Evolutionary conservation across 192 early-diverging fungal genomes (phyloP), one percentile per base, ranked within the genome.

Genomic region (Polychytrium aggregatum): DNA sequence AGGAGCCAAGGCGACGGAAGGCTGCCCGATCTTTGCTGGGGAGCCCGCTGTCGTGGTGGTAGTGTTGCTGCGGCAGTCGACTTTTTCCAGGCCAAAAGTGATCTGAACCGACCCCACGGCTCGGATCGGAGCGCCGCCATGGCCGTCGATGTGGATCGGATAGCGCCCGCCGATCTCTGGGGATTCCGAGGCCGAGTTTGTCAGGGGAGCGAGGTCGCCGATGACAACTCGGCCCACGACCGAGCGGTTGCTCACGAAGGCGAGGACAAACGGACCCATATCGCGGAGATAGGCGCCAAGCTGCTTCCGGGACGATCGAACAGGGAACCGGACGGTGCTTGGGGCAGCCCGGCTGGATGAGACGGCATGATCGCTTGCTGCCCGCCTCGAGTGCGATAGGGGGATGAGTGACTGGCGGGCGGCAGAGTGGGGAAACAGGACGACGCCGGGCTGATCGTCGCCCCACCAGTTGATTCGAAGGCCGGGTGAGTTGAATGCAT

Each of bases 401-500:
- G 16, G 42, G 29, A 13, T 31, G 20, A 10, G 33, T 13, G 14
- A 30, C 34, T 34, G 37, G 24, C 48, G 31, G 6, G 25, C 18
- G 40, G 36, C 46, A 39, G 31, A 24, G 30, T 9, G 38, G 11
- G 46, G 45, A 28, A 43, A 24, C 25, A 57, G 45, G 22, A 43
- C 31, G n/a, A 37, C 33, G 21, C 48, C 57, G 10, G 48, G 39
- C 13, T 44, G 43, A 30, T 37, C 48, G 21, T 49, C 46, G 24
- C 63, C 63, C 57, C 63, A 65, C 58, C 63, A 60, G 0, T n/a
- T 9, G 3, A 60, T 16, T 18, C 34, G 48, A 7, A 60, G 54
- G n/a, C 46, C 46, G n/a, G 53, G 31, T 20, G 22, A n/a, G 21
- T 31, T n/a, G 41, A 34, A 26, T 17, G 28, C 44, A 28, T 16